Base-by-base conservation (phyloP, 495 filamentous ascomycete genomes). In the Penicillium robsamsonii region DNA sequence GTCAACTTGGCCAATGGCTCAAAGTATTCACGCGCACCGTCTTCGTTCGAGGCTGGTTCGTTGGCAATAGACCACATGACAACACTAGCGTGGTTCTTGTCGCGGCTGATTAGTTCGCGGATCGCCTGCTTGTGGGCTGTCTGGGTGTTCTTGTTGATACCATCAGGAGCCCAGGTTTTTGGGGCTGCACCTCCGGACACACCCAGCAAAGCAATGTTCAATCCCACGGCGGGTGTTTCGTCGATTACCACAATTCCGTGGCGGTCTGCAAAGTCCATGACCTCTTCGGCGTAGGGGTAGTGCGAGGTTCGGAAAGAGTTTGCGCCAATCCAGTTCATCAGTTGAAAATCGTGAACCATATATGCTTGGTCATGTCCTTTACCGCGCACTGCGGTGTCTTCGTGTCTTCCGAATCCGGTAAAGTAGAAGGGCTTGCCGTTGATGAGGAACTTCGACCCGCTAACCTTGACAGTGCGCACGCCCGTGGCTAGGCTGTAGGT, bases 271-370 rank as follows among this genome's bases (percentile, higher is more conserved):
- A 59, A 65, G 1, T 65, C 62, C 59, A 65, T 59, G 6, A 65
- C 59, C 18, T 65, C 62, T 24, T 65, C 62, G 1, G 62, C 62
- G 46, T 65, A 65, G 0, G 62, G 62, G 17, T 65, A 65, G 43
- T 65, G 62, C 25, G 59, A 62, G 1, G 62, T 65, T 2, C 62
- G 62, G 59, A 65, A 62, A 8, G 62, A 65, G 48, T 61, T 65
- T 4, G 62, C 62, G 3, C 62, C 62, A 2, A 61, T 59, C 62
- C 62, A 65, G 22, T 61, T 45, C 42, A 65, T 30, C 27, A 63
- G 44, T 33, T 63, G 42, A 50, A 63, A 63, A 40, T 63, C 61
- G 30, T 63, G 56, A 10, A 60, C 52, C 58, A 63, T 47, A 42
- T 59, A 63, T 50, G 57, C 61, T 27, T 46, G 50, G 1, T 53